Conservation (phyloP, 805 yeast genomes). For the Yamadazyma paraphyllophila region DNA sequence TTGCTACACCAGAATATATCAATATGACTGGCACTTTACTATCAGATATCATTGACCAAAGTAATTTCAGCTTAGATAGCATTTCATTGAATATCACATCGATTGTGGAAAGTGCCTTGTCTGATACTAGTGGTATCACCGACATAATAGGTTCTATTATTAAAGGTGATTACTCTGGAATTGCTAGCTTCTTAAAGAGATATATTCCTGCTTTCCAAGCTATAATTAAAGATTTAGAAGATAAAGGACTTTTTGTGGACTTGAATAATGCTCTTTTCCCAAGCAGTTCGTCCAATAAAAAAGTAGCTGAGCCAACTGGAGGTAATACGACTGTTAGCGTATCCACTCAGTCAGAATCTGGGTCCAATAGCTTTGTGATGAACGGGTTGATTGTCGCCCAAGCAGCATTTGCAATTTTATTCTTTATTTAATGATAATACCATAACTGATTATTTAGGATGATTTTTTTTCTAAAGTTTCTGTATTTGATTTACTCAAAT, state of each 20-base stretch:
- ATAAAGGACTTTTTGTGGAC: slow-evolving; percentile 35
- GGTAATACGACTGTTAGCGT: neutral
- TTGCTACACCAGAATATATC: slow-evolving; percentile 33
- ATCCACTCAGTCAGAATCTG: slow-evolving; percentile 6
- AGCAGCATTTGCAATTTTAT: slow-evolving; percentile 4
- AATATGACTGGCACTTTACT: slow-evolving; percentile 35
- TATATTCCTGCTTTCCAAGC: slow-evolving; percentile 30
- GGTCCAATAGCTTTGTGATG: slow-evolving; percentile 6
- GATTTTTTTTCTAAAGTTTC: too few species aligned
- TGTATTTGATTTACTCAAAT: too few species aligned
- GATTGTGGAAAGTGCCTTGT: slow-evolving; percentile 21
- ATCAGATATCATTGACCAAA: slow-evolving; percentile 25
- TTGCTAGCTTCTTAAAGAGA: slow-evolving; percentile 18
- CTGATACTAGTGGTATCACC: slow-evolving; percentile 21
- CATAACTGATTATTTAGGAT: neutral
- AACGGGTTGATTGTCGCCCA: slow-evolving; percentile 5
- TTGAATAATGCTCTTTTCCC: slow-evolving; percentile 32
- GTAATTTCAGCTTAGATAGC: slow-evolving; percentile 21
- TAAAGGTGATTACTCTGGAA: slow-evolving; percentile 10
- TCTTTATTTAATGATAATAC: slow-evolving; percentile 9
- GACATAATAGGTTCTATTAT: slow-evolving; percentile 18
- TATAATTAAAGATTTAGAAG: slow-evolving; percentile 33
- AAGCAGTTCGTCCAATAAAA: slow-evolving; percentile 5
- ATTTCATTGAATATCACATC: slow-evolving; percentile 25
- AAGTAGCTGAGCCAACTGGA: slow-evolving; percentile 9